Conservation (phyloP, 805 yeast genomes). For the Pichia exigua region DNA sequence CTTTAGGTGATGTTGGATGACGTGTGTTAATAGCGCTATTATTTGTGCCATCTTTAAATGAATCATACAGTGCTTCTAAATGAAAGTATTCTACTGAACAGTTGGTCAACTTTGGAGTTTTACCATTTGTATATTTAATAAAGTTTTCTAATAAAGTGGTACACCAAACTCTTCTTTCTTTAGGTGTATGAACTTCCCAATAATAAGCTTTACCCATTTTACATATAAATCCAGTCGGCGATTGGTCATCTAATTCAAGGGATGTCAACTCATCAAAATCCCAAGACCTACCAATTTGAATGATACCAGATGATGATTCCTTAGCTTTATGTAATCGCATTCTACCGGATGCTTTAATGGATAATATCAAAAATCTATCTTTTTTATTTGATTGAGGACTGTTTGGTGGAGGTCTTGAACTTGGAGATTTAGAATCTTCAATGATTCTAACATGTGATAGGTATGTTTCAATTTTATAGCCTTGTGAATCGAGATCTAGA, state of each 20-base stretch:
- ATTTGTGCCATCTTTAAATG: background rate
- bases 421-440: slow-evolving; percentile 68
- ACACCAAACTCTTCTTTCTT: slow-evolving; percentile 53
- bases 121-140: slow-evolving; percentile 48
- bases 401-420: slow-evolving; percentile 55
- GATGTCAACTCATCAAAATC: slow-evolving; percentile 58
- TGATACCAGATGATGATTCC: slow-evolving; percentile 60
- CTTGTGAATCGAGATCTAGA: slow-evolving; percentile 35
- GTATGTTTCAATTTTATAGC: slow-evolving; percentile 46
- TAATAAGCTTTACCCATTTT: slow-evolving; percentile 70
- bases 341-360: slow-evolving; percentile 55
- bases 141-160: slow-evolving; percentile 44
- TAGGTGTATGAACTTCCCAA: slow-evolving; percentile 62
- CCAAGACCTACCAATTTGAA: slow-evolving; percentile 94
- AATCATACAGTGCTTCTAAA: slow-evolving; percentile 16
- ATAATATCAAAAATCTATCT: slow-evolving; percentile 50
- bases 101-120: slow-evolving; percentile 41
- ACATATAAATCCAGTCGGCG: slow-evolving; percentile 50
- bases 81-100: slow-evolving; percentile 36
- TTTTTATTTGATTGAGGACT: slow-evolving; percentile 46
- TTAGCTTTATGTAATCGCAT: slow-evolving; percentile 80
- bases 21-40: background rate
- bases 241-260: slow-evolving; percentile 46
- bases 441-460: slow-evolving; percentile 68
- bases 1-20: background rate